A percentile compares a stretch with the other conserved stretches of the same genome.
phyloP scores from a whole-genome alignment of 345 rosid species.

The Ceriops tagal region DNA sequence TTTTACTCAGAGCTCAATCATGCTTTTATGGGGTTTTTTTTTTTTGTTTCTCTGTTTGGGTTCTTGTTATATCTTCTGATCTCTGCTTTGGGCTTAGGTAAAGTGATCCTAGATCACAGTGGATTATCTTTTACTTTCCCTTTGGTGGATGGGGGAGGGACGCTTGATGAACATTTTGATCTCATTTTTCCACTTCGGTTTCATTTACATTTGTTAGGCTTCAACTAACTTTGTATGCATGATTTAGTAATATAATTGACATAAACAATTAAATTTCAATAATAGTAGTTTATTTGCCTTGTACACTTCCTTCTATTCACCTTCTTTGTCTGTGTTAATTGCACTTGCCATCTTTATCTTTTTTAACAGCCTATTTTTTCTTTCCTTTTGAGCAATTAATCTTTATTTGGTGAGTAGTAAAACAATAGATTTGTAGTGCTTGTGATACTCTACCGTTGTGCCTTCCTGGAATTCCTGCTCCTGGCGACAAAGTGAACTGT shows the following conservation, averaged over 20 bases:
- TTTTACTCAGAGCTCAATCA: neutral
- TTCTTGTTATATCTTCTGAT: neutral
- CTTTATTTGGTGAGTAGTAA: neutral
- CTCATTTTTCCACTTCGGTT: neutral
- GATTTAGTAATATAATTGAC: neutral
- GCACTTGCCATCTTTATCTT: neutral
- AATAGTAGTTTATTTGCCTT: neutral
- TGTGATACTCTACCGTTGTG: neutral
- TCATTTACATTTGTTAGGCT: neutral
- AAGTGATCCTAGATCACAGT: neutral
- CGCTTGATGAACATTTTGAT: neutral
- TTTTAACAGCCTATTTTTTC: neutral
- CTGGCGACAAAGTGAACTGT: neutral
- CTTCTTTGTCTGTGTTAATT: neutral
- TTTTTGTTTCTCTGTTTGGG: too few species aligned
- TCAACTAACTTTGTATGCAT: neutral
- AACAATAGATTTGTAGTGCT: neutral
- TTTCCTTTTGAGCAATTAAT: neutral
- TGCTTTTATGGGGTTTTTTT: neutral
- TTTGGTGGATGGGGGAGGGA: neutral
- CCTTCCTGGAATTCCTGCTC: neutral
- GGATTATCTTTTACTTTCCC: neutral
- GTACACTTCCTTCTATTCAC: neutral
- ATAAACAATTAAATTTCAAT: neutral
- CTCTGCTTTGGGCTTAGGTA: neutral